Conservation (phyloP, 768 basidiomycete genomes). For the Suillus occidentalis region DNA sequence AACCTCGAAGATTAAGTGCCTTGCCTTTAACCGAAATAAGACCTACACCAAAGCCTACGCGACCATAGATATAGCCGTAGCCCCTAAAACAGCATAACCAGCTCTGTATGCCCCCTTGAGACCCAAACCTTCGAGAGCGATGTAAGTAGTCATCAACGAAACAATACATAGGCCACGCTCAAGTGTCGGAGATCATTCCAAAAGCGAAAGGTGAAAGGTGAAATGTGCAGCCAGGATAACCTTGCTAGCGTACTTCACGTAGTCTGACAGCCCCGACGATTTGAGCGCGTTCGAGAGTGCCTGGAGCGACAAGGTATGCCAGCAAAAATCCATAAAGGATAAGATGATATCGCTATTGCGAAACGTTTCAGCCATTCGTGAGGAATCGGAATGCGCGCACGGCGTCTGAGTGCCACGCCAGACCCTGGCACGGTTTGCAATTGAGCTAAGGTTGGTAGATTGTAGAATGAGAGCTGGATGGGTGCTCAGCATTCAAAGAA, state of each 20-base stretch:
- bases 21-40: too few species aligned
- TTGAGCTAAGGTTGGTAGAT: constrained; percentile 67
- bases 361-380: too few species aligned
- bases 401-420: too few species aligned
- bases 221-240: constrained; percentile 74
- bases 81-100: constrained; percentile 83
- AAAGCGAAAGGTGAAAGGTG: constrained; percentile 88
- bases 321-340: too few species aligned
- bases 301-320: too few species aligned
- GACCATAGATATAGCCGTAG: constrained; percentile 72
- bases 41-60: constrained; percentile 57
- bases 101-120: constrained; percentile 79
- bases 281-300: too few species aligned
- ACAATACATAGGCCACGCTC: constrained; percentile 37
- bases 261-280: constrained; percentile 14
- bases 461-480: constrained; percentile 90
- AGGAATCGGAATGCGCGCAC: too few species aligned
- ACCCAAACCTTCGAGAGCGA: constrained; percentile 58
- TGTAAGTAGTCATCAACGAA: not conserved
- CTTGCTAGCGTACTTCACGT: constrained; percentile 75
- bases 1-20: not conserved
- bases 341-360: too few species aligned
- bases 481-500: constrained; percentile 84
- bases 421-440: too few species aligned
- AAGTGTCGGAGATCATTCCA: constrained; percentile 91